Evolutionary conservation across 805 yeast genomes (phyloP), one percentile per base, ranked within the genome.

Genomic region (Zygosaccharomyces pseudorouxii): DNA sequence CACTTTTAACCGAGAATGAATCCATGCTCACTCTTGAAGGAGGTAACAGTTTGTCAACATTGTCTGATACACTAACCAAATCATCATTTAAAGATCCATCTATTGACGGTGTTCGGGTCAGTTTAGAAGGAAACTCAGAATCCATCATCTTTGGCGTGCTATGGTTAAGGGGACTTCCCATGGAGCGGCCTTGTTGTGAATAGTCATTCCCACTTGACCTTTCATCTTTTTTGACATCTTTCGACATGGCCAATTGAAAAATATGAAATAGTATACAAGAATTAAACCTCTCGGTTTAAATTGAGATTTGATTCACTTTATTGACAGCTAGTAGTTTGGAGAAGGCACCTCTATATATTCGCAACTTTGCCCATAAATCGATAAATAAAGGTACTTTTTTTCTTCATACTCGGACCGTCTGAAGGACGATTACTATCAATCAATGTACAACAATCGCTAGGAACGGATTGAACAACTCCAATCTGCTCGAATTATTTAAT

Each of bases 71-170:
- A 42, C 70, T 67, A 7, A 58, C 58, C 27, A 70, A 48, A 50
- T 69, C 73, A 47, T 68, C 71, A 47, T 69, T 70, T 27, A 69
- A 50, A 16, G 63, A 62, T 29, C 55, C 62, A n/a, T 51, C 62
- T 8, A 52, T 23, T 14, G 52, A 51, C 5, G 55, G 49, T n/a
- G 51, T 51, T 38, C 42, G 39, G 6, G 47, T 45, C 12, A 23
- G 37, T 27, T 51, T 51, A 20, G 46, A 33, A 7, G 51, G 45
- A 18, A 49, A 47, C 12, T 35, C 51, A 2, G 51, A 31, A 7
- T 38, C 16, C 10, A 28, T 33, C 25, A 40, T 43, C 29, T 29
- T 42, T n/a, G 49, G 47, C 36, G 43, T 36, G 14, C 35, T 28
- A 5, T 42, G 14, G 11, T 47, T 46, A 22, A 31, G 25, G 27